Evolutionary conservation across 106 monocot genomes (phyloP).

Genomic region (Gastrodia elata): DNA sequence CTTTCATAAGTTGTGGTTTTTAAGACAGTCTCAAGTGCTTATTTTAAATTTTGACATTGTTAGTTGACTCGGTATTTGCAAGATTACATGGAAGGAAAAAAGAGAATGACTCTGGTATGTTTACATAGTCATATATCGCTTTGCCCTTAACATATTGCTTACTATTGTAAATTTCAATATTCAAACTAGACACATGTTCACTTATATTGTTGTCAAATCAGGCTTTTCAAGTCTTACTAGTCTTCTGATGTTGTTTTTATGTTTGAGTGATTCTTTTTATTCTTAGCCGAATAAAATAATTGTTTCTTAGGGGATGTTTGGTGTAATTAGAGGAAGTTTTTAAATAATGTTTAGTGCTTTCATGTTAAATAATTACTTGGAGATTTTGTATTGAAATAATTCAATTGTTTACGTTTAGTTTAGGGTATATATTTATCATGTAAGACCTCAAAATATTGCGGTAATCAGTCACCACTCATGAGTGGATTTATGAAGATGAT

Average conservation of each 20-base stretch:
- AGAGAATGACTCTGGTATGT: constrained; percentile 62
- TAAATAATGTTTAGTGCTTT: no score
- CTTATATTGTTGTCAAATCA: neutral
- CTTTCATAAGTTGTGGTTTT: neutral
- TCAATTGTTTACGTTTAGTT: no score
- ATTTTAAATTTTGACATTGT: neutral
- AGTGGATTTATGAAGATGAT: no score
- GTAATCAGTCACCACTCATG: no score
- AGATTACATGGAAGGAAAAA: constrained; percentile 64
- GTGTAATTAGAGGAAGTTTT: no score
- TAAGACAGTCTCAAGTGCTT: neutral
- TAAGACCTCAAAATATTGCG: no score
- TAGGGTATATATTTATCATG: no score
- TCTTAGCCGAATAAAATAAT: neutral
- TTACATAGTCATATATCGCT: neutral
- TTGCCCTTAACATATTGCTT: neutral
- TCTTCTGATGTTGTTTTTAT: neutral
- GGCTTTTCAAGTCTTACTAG: neutral
- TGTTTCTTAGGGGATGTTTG: neutral
- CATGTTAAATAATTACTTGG: no score
- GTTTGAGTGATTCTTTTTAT: neutral
- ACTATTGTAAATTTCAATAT: neutral
- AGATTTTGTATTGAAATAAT: no score
- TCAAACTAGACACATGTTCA: neutral
- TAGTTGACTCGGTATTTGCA: constrained; percentile 79